phyloP scores from a whole-genome alignment of 176 grass and related monocot genomes.

The Aegilops umbellulata region DNA sequence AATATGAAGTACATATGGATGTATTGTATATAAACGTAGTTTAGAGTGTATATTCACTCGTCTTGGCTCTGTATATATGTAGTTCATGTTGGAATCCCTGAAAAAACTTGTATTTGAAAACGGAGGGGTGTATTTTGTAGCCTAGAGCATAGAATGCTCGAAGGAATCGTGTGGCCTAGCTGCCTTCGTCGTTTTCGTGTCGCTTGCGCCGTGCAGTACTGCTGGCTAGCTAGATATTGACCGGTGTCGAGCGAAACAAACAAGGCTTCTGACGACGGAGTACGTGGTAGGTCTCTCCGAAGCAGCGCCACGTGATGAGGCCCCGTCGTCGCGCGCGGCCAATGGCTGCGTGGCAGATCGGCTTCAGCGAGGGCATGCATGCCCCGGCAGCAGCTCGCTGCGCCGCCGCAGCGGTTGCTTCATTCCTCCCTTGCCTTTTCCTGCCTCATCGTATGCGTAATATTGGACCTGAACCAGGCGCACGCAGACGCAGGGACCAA shows the following conservation, averaged over 20 bases:
- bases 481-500: not conserved
- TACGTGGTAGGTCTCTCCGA: not conserved
- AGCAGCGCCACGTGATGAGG: not conserved
- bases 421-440: not conserved
- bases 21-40: too few species aligned
- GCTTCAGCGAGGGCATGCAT: not conserved
- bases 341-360: not conserved
- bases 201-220: not conserved
- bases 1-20: too few species aligned
- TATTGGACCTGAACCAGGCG: not conserved
- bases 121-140: too few species aligned
- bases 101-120: too few species aligned
- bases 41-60: too few species aligned
- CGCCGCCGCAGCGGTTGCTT: not conserved
- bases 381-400: not conserved
- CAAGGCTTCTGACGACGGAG: constrained; percentile 4
- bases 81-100: too few species aligned
- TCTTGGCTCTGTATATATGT: too few species aligned
- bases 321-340: not conserved
- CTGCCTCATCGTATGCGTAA: constrained; percentile 11
- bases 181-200: constrained; percentile 1
- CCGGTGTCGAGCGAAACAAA: constrained; percentile 26
- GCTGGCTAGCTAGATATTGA: constrained; percentile 10
- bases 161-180: constrained; percentile 10
- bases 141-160: not conserved